Evolutionary conservation across 2,329 filamentous ascomycete species (phyloP), one percentile per base, ranked within the genome.

Genomic region (Corniculantispora saksenae): DNA sequence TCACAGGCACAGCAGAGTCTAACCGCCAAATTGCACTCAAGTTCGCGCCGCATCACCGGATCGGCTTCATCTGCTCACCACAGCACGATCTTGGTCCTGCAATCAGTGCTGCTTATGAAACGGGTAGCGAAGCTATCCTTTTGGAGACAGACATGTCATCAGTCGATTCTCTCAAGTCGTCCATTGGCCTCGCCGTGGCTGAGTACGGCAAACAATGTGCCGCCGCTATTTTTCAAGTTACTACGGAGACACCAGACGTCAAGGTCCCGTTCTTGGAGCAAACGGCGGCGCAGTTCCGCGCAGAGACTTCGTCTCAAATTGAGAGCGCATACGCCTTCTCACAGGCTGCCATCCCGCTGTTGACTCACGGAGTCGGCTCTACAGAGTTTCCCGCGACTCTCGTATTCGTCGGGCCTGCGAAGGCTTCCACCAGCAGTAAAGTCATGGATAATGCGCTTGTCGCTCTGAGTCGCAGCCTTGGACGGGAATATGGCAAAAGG

Each of bases 401-500:
- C 43, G 29, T 35, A 13, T 66, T 53, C 27, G 40, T 61, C 15
- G 58, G 64, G 3, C 35, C 51, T 21, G 43, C 23, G 3, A 58
- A 45, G 7, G 13, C n/a, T 17, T 66, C 64, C 25, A 40, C 29
- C n/a, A 38, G 29, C 40, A 53, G 62, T 19, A 40, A n/a, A 23
- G 27, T 66, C 21, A 40, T 56, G 10, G 64, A 66, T 10, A 58
- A 47, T 35, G 64, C 64, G 27, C 45, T 66, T n/a, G 53, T 66
- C 3, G 64, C 64, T n/a, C 29, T 66, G 58, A 61, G 56, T 23
- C 64, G 64, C 40, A 66, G 64, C 21, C 51, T 66, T 1, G 64
- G 57, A 6, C 21, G 64, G 4, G 64, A 66, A 35, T 62, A 43
- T 27, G 64, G 64, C 0, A 60, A 60, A 29, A 66, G 62, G 53